These are phyloP conservation scores for Arachnomyces sp. DNA, from an alignment of 2,329 filamentous ascomycete species.

Conservation along the genomic window DNA sequence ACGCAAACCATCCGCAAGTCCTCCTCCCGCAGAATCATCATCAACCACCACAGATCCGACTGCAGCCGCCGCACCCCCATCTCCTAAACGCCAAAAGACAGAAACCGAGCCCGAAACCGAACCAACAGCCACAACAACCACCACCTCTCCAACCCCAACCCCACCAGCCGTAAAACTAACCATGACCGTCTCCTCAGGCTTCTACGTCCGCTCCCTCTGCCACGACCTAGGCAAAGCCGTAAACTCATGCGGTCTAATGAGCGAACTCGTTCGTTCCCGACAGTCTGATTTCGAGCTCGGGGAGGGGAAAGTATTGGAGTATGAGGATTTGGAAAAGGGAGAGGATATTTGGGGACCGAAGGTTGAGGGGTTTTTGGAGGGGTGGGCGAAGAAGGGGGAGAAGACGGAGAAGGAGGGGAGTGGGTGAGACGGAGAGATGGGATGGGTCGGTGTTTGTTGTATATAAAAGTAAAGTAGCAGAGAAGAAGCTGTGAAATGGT, in stretches of 20 bases:
- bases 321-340: constrained; percentile 64
- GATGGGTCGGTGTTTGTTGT: background rate
- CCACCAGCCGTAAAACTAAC: constrained; percentile 72
- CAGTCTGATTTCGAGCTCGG: constrained; percentile 75
- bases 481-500: too few relatives aligned
- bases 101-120: background rate
- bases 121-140: background rate
- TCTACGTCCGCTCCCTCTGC: constrained; percentile 90
- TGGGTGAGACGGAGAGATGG: background rate
- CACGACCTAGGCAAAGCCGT: constrained; percentile 84
- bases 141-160: constrained; percentile 3
- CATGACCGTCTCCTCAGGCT: constrained; percentile 90
- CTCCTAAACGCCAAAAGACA: constrained; percentile 6
- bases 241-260: constrained; percentile 77
- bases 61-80: background rate
- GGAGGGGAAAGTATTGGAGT: constrained; percentile 66
- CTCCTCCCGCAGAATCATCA: background rate
- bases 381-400: constrained; percentile 40
- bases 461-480: too few relatives aligned
- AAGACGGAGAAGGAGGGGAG: constrained; percentile 10
- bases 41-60: background rate
- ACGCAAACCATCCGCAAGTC: background rate
- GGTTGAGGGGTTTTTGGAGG: constrained; percentile 52
- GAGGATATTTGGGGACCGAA: constrained; percentile 78
- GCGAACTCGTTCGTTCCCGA: constrained; percentile 67